Base-by-base conservation (phyloP, 371 early-diverging fungal genomes). In the Mucor racemosus region DNA sequence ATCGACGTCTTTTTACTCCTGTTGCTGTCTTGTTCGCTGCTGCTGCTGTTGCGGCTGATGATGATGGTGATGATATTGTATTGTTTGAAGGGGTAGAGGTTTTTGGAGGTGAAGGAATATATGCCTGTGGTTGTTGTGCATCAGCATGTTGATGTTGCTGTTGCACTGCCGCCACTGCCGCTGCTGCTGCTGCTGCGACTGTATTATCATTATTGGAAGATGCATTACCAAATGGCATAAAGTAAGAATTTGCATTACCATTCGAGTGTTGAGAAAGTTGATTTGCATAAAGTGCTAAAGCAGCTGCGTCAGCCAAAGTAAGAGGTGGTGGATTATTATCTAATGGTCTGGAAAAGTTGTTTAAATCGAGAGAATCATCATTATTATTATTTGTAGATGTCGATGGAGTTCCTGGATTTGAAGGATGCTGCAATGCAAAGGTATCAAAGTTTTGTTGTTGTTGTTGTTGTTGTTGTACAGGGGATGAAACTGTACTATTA, bases 231-330 rank as follows among this genome's bases (percentile, higher is more conserved):
- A 59, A 62, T 21, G 50, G 50, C 50, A 50, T 19, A 10, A 50
- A 50, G 21, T 34, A 54, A 13, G 44, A 56, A 19, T 11, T 36
- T 38, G 42, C 39, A 11, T 17, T 64, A 41, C 65, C 62, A 17
- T 48, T 39, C 1, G 65, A 57, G 10, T 74, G 74, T 13, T 76
- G 79, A 33, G 63, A 65, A 7, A 81, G 60, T 58, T 81, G 81
- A 35, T 76, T 75, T 4, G 78, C 79, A 58, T 79, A 83, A 9
- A 83, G 36, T 4, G 84, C 79, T 9, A 80, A 58, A 4, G 81
- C 79, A 7, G 82, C 72, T 0, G 84, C 79, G 55, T 80, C 81
- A 15, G 77, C 74, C 62, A 75, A 78, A 34, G 71, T 73, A 13
- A 80, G 64, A 14, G 76, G 48, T 8, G 74, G 60, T 26, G 76